Evolutionary conservation across 1,284 basidiomycete genomes (phyloP).

Genomic region (Irpex sp.): DNA sequence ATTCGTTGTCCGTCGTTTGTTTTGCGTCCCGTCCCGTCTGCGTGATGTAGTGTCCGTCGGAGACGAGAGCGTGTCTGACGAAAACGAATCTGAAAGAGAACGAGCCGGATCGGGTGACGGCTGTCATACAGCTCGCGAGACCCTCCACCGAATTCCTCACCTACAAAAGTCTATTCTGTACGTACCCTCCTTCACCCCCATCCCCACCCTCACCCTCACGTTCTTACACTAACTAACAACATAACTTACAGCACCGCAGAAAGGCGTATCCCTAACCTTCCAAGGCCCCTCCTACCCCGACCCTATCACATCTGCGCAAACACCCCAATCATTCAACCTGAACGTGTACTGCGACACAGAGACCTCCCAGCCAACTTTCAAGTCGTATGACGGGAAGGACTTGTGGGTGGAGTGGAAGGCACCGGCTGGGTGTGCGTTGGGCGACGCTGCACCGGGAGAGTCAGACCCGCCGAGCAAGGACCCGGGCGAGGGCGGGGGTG

Average conservation of each 20-base stretch:
- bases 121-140: conserved; percentile 64
- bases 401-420: conserved; percentile 58
- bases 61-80: conserved; percentile 69
- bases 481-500: conserved; percentile 29
- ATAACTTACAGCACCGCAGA: conserved; percentile 35
- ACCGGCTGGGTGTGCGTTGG: conserved; percentile 47
- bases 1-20: conserved; percentile 5
- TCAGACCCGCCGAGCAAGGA: conserved; percentile 21
- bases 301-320: conserved; percentile 29
- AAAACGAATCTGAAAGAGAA: conserved; percentile 57
- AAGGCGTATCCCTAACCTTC: conserved; percentile 56
- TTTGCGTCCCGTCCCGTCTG: conserved; percentile 48
- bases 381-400: conserved; percentile 55
- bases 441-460: conserved; percentile 32
- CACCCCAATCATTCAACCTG: conserved; percentile 56
- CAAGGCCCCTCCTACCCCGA: conserved; percentile 60
- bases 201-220: not conserved
- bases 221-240: conserved; percentile 11
- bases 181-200: conserved; percentile 23
- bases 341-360: conserved; percentile 53
- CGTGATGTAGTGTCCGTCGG: conserved; percentile 53
- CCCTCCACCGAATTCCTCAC: conserved; percentile 38
- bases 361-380: conserved; percentile 45
- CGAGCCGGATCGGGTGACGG: conserved; percentile 51
- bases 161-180: conserved; percentile 42